Conservation (phyloP, 805 yeast species). For the Lipomyces kockii region DNA sequence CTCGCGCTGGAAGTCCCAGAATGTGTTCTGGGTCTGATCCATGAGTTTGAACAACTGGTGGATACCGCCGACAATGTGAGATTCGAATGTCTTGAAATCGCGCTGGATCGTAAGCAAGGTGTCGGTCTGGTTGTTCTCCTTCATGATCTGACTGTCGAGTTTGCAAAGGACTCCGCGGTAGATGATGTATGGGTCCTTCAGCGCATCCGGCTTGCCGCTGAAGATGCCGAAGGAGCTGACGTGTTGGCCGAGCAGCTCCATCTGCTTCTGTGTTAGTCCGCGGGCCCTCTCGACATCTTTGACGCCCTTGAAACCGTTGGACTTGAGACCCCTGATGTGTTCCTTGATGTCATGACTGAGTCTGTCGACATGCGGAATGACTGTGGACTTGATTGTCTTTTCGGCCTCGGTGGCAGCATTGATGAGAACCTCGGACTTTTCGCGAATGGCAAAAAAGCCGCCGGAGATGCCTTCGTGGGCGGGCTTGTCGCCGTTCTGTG, state of each 20-base stretch:
- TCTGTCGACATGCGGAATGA: constrained; percentile 53
- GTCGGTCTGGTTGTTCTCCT: constrained; percentile 55
- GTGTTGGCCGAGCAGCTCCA: constrained; percentile 47
- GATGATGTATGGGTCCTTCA: constrained; percentile 54
- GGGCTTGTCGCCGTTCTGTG: constrained; percentile 31
- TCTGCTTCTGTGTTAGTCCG: constrained; percentile 46
- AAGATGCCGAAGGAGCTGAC: constrained; percentile 45
- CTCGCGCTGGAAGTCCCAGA: constrained; percentile 43
- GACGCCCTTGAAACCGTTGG: constrained; percentile 45
- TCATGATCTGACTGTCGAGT: constrained; percentile 51
- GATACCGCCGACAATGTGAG: constrained; percentile 51
- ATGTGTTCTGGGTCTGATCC: constrained; percentile 42
- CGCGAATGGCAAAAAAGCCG: constrained; percentile 45
- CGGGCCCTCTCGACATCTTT: constrained; percentile 49
- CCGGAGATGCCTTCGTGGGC: constrained; percentile 43
- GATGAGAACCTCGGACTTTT: constrained; percentile 44
- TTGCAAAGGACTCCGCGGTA: constrained; percentile 48
- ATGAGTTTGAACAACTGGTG: constrained; percentile 48
- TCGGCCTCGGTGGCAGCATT: constrained; percentile 50
- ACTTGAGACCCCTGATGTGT: constrained; percentile 51
- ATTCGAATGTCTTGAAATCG: constrained; percentile 50
- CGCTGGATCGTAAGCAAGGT: constrained; percentile 52
- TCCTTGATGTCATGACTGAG: constrained; percentile 49
- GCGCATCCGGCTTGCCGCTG: constrained; percentile 46
- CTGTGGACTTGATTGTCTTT: constrained; percentile 45